Evolutionary conservation across 2,329 filamentous ascomycete species (phyloP), one percentile per base, ranked within the genome.

Genomic region (Ophiostoma australiae): DNA sequence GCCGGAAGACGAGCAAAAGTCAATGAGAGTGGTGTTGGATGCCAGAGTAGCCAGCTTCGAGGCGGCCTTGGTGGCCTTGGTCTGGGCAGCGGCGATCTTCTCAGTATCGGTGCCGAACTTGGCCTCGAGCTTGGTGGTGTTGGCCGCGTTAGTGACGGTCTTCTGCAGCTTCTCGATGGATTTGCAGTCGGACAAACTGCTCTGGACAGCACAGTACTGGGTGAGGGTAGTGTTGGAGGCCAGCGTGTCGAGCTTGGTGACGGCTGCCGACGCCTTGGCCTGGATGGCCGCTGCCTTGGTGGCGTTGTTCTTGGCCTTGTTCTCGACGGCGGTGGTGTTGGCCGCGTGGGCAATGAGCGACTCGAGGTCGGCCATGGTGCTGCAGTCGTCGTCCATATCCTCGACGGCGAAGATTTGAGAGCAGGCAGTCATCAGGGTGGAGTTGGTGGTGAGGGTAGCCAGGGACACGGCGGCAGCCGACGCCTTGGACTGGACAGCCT

Each of bases 231-330:
- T 33, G 58, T 63, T 63, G 58, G 58, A 63, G 6, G 58, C 11
- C 13, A 63, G 58, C 10, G 58, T n/a, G 15, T 63, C 58, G 7
- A 63, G 58, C 58, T 63, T 20, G 27, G 58, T 63, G 27, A 33
- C 58, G 2, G 58, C 58, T 4, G 58, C 11, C 1, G 58, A 63
- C 6, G 58, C 58, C 58, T 63, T 63, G 58, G 58, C 58, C 27
- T 31, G n/a, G 58, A 63, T 63, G 11, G 27, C 11, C 3, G 58
- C 58, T 20, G 20, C 58, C 27, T 63, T 63, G 58, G 58, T 63
- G 15, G 58, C 27, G 58, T 63, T 63, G 58, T 63, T 63, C 27
- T 63, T 63, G 58, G 58, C 27, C 58, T 63, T 63, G 58, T 17
- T 3, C 10, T 63, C 27, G 11, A 63, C 27, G 3, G 15, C 15